Conservation (phyloP, 2,329 filamentous ascomycete species). For the Cladosporium sp. region DNA sequence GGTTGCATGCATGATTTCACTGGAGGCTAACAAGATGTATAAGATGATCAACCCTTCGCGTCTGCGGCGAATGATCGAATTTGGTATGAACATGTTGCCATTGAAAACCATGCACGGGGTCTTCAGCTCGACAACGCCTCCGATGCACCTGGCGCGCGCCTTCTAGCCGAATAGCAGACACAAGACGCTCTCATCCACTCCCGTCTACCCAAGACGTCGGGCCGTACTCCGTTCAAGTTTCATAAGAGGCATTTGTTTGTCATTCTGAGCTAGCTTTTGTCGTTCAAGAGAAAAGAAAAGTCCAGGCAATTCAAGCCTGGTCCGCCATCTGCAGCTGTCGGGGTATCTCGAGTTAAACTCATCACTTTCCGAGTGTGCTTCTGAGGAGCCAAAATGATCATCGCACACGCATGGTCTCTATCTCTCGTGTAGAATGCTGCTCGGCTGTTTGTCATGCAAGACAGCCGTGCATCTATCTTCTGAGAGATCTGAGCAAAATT, state of each 20-base stretch:
- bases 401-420: conserved; percentile 22
- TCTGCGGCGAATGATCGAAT: not conserved
- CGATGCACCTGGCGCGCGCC: not conserved
- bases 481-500: conserved; percentile 11
- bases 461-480: conserved; percentile 10
- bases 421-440: conserved; percentile 2
- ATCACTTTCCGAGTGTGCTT: conserved; percentile 20
- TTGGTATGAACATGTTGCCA: not conserved
- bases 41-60: rapidly evolving
- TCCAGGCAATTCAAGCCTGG: conserved; percentile 9
- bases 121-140: not conserved
- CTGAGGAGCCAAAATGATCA: conserved; percentile 21
- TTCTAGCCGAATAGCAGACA: not conserved
- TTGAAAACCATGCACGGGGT: not conserved
- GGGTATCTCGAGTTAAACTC: conserved; percentile 20
- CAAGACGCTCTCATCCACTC: not conserved
- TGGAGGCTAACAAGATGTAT: not conserved
- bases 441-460: not conserved
- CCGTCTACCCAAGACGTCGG: not conserved
- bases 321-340: conserved; percentile 19
- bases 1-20: not conserved
- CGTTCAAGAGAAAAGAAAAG: conserved; percentile 1
- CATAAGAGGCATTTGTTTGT: conserved; percentile 14
- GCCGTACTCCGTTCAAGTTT: not conserved
- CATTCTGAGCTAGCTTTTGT: conserved; percentile 21